These are phyloP conservation scores for Globisporangium solare DNA, from an alignment of 352 stramenopile genomes.

Conservation along the genomic window DNA sequence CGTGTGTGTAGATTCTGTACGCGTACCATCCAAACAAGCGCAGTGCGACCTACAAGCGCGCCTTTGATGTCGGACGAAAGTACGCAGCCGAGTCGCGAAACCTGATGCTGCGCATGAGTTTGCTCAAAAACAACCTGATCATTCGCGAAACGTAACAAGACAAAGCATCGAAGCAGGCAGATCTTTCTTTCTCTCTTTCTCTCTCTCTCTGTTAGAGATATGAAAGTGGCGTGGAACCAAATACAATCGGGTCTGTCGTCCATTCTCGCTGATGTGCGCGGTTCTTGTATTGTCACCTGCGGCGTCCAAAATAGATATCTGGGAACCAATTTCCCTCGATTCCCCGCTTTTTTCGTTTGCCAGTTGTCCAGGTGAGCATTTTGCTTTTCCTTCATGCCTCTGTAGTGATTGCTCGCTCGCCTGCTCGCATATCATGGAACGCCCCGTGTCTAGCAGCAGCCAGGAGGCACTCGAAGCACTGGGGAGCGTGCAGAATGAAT, in stretches of 20 bases:
- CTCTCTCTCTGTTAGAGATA: too few species aligned
- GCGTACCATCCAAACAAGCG: conserved; percentile 79
- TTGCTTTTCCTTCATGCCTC: neutral
- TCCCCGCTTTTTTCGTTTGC: too few species aligned
- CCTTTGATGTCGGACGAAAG: conserved; percentile 76
- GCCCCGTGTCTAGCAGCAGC: conserved; percentile 3
- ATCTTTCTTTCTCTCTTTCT: too few species aligned
- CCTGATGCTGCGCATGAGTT: conserved; percentile 78
- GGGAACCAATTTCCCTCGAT: too few species aligned
- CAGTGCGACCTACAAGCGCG: conserved; percentile 68
- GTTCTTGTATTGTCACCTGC: too few species aligned
- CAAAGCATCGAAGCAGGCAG: neutral
- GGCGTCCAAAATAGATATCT: too few species aligned
- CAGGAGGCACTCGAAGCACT: conserved; percentile 23
- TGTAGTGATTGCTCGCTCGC: neutral
- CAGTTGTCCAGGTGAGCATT: too few species aligned
- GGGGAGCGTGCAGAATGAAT: conserved; percentile 41
- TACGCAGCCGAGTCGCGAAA: conserved; percentile 81
- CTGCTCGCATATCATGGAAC: neutral
- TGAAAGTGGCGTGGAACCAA: too few species aligned
- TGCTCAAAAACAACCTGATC: conserved; percentile 84
- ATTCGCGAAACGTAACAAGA: conserved; percentile 55
- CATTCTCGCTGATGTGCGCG: too few species aligned
- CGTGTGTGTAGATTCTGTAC: conserved; percentile 53
- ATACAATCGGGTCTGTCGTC: too few species aligned